Percentiles rank a stretch among this genome's conserved stretches.
These are phyloP conservation scores for Neopestalotiopsis sp. DNA, from an alignment of 2,329 filamentous ascomycete genomes.

Conservation along the genomic window DNA sequence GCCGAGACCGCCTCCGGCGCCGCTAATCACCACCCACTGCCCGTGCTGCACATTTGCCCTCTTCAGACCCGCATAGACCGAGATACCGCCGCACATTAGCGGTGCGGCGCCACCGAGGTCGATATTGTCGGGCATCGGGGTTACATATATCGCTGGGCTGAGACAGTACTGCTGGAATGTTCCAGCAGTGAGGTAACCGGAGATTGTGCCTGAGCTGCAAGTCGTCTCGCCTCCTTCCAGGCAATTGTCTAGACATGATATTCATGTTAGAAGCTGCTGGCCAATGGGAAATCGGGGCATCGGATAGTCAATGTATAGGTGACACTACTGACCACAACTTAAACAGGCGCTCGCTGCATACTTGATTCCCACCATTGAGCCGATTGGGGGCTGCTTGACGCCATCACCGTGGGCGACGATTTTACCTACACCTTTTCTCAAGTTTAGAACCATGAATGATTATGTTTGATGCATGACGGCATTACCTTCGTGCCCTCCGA, in stretches of 20 bases:
- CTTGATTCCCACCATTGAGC: constrained; percentile 74
- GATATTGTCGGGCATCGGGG: constrained; percentile 68
- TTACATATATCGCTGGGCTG: constrained; percentile 70
- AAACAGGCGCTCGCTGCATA: constrained; percentile 66
- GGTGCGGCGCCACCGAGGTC: constrained; percentile 67
- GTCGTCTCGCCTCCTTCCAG: constrained; percentile 66
- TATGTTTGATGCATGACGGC: background rate
- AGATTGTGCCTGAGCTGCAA: constrained; percentile 67
- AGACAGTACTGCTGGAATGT: constrained; percentile 77
- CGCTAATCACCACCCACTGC: constrained; percentile 64
- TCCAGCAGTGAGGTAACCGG: constrained; percentile 71
- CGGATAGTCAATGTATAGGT: constrained; percentile 1
- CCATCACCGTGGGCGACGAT: constrained; percentile 53
- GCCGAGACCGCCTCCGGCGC: constrained; percentile 68
- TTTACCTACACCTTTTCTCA: background rate
- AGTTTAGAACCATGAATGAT: background rate
- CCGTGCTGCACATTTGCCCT: constrained; percentile 65
- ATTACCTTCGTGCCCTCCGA: constrained; percentile 74
- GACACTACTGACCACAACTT: constrained; percentile 48
- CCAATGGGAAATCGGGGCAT: background rate
- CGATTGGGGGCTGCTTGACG: constrained; percentile 57
- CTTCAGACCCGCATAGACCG: constrained; percentile 69
- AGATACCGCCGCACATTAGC: constrained; percentile 72
- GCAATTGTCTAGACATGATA: constrained; percentile 47
- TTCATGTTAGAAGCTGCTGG: background rate